Evolutionary conservation across 2,329 filamentous ascomycete species (phyloP).

Genomic region (Tolypocladium paradoxum): DNA sequence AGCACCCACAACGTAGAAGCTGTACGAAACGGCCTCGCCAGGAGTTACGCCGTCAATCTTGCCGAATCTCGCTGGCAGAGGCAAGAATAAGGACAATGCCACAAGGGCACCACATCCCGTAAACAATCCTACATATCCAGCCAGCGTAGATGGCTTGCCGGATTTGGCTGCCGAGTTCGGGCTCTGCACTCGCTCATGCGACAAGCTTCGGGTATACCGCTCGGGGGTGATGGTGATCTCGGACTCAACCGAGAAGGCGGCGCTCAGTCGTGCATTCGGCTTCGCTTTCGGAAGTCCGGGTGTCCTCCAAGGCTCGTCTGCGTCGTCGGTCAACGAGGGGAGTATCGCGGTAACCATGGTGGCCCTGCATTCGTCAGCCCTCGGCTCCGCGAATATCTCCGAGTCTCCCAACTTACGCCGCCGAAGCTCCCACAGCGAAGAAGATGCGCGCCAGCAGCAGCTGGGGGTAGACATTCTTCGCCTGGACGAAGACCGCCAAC

Average conservation of each 20-base stretch:
- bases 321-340: slow-evolving; percentile 55
- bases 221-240: slow-evolving; percentile 66
- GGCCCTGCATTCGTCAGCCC: slow-evolving; percentile 32
- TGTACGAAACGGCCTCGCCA: slow-evolving; percentile 64
- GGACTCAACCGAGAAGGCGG: slow-evolving; percentile 59
- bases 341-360: slow-evolving; percentile 98
- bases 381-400: neutral
- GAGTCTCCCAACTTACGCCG: slow-evolving; percentile 46
- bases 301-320: slow-evolving; percentile 9
- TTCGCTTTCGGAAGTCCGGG: slow-evolving; percentile 17
- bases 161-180: slow-evolving; percentile 12
- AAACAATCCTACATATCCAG: slow-evolving; percentile 84
- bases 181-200: slow-evolving; percentile 13
- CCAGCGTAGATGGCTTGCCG: slow-evolving; percentile 51
- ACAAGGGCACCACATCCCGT: slow-evolving; percentile 87
- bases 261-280: slow-evolving; percentile 40
- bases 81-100: slow-evolving; percentile 72
- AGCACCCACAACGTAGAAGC: slow-evolving; percentile 76
- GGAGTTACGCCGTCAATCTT: slow-evolving; percentile 61
- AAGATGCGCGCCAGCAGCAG: slow-evolving; percentile 73
- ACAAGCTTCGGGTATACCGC: slow-evolving; percentile 33
- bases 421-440: slow-evolving; percentile 88
- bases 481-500: slow-evolving; percentile 74
- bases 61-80: slow-evolving; percentile 70
- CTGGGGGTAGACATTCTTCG: slow-evolving; percentile 78